phyloP scores from a whole-genome alignment of 2,329 filamentous ascomycete genomes.

The Hawksworthiomyces lignivorus region DNA sequence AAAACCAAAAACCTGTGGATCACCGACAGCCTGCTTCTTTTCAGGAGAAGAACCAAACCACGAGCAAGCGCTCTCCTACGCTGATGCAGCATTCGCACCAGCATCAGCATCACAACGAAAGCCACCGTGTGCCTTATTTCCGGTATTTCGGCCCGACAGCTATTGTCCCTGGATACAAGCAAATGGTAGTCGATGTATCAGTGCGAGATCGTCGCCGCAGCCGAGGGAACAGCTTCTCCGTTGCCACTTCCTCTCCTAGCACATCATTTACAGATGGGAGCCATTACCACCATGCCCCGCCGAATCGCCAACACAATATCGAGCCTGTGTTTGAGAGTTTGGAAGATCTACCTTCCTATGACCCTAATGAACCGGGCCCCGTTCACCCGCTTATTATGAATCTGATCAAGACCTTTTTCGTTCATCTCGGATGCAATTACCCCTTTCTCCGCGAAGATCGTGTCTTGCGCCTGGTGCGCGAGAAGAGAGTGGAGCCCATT shows the following conservation, averaged over 20 bases:
- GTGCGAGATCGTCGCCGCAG: slow-evolving; percentile 59
- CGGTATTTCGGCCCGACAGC: slow-evolving; percentile 86
- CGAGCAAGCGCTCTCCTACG: neutral
- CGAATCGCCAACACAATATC: slow-evolving; percentile 20
- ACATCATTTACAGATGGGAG: slow-evolving; percentile 23
- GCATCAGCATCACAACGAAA: slow-evolving; percentile 39
- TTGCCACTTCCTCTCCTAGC: slow-evolving; percentile 41
- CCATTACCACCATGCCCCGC: slow-evolving; percentile 23
- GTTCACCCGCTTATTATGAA: slow-evolving; percentile 69
- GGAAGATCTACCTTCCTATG: slow-evolving; percentile 65
- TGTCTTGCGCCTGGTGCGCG: slow-evolving; percentile 67
- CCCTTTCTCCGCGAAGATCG: slow-evolving; percentile 69
- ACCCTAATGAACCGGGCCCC: slow-evolving; percentile 60
- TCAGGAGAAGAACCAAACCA: slow-evolving; percentile 6
- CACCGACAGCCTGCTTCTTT: neutral
- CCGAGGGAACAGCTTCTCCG: slow-evolving; percentile 48
- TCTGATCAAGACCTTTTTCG: slow-evolving; percentile 74
- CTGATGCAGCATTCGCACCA: slow-evolving; percentile 2
- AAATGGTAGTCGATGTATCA: slow-evolving; percentile 67
- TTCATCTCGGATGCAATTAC: slow-evolving; percentile 76
- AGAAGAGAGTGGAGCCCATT: slow-evolving; percentile 76
- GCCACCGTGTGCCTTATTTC: slow-evolving; percentile 75
- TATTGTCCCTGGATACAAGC: slow-evolving; percentile 86
- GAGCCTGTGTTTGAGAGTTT: slow-evolving; percentile 35
- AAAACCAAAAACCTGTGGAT: neutral